Conservation (phyloP, 129 eudicot genomes). For the Artemisia argyi region DNA sequence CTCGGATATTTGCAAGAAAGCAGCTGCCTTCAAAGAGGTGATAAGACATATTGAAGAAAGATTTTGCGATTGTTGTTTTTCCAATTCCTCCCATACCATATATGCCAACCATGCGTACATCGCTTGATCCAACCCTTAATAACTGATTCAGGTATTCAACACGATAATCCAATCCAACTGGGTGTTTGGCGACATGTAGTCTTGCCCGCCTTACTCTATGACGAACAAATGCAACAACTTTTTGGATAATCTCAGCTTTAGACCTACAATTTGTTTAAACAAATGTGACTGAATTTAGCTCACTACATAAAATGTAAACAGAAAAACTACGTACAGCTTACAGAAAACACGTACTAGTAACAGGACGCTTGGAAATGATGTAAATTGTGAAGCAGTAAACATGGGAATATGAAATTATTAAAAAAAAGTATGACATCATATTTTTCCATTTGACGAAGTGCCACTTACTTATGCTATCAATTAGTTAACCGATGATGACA, state of each 20-base stretch:
- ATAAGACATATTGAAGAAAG: slow-evolving; percentile 11
- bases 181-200: not conserved
- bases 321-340: too few species aligned
- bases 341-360: too few species aligned
- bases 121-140: not conserved
- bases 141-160: not conserved
- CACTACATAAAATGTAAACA: too few species aligned
- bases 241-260: not conserved
- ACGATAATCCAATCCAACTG: not conserved
- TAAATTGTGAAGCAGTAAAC: too few species aligned
- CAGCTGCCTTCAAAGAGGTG: slow-evolving; percentile 22
- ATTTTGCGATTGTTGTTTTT: slow-evolving; percentile 22
- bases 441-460: too few species aligned
- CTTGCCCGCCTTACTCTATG: not conserved
- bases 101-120: not conserved
- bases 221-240: not conserved
- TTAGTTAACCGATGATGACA: too few species aligned
- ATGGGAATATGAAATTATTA: too few species aligned
- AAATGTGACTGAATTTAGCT: too few species aligned
- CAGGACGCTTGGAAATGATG: too few species aligned
- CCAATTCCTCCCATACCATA: not conserved
- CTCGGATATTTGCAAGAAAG: slow-evolving; percentile 20
- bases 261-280: not conserved
- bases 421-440: too few species aligned
- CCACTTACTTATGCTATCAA: too few species aligned